Conservation (phyloP, 345 rosid genomes). For the Iberis pinnata region DNA sequence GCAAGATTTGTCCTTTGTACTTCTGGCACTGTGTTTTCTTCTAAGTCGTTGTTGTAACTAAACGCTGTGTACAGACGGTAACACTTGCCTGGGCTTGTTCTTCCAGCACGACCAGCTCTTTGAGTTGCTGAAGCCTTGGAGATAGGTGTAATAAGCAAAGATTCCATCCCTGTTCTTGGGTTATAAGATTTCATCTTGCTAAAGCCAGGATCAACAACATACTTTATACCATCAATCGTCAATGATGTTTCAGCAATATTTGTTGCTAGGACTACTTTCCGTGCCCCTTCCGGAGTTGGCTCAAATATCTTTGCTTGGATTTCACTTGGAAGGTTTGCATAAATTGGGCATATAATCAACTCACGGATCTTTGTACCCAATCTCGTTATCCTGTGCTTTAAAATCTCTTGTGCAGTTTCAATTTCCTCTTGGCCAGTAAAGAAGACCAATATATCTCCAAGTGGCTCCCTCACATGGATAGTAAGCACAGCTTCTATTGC, state of each 20-base stretch:
- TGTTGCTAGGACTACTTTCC: conserved; percentile 92
- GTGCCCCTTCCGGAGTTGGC: conserved; percentile 94
- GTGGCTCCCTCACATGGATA: conserved; percentile 68
- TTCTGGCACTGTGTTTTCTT: conserved; percentile 89
- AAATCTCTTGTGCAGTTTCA: conserved; percentile 85
- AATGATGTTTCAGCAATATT: conserved; percentile 97
- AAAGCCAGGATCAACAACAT: conserved; percentile 94
- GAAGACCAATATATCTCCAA: conserved; percentile 90
- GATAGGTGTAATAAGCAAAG: conserved; percentile 77
- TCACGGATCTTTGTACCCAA: conserved; percentile 92
- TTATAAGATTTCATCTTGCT: conserved; percentile 94
- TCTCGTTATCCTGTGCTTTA: conserved; percentile 84
- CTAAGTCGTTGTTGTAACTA: conserved; percentile 77
- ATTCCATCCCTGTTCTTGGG: conserved; percentile 98
- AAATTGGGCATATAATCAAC: conserved; percentile 90
- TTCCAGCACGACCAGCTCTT: conserved; percentile 93
- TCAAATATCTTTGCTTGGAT: conserved; percentile 96
- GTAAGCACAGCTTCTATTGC: conserved; percentile 86
- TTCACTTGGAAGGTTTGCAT: conserved; percentile 94
- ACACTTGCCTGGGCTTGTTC: conserved; percentile 95
- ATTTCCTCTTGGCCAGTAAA: conserved; percentile 97
- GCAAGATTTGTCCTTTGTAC: conserved; percentile 94
- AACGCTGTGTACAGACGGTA: conserved; percentile 78
- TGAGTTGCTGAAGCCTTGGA: conserved; percentile 97
- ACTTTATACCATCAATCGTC: conserved; percentile 88